A percentile compares a stretch with the other conserved stretches of the same genome.
These are phyloP conservation scores for Reutealis trisperma DNA, from an alignment of 345 rosid genomes.

Conservation along the genomic window DNA sequence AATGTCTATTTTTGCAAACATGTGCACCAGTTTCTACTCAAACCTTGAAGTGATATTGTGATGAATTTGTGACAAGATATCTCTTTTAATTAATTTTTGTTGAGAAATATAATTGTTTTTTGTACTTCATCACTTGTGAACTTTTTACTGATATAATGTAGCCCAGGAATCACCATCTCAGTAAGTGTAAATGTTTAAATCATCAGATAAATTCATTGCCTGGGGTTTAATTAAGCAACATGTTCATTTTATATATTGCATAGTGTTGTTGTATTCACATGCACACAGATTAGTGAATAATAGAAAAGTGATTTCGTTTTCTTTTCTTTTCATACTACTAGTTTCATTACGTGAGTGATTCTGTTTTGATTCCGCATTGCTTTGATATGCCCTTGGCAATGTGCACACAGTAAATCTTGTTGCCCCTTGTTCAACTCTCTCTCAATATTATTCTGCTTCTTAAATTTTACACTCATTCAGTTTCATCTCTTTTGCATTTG, in stretches of 20 bases:
- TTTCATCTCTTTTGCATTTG: background rate
- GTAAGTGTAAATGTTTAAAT: background rate
- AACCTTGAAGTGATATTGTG: background rate
- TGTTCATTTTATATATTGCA: too few relatives aligned
- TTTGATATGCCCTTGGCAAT: background rate
- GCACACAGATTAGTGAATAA: background rate
- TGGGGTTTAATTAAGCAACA: background rate
- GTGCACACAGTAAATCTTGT: background rate
- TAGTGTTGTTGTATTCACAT: background rate
- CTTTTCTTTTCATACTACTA: too few relatives aligned
- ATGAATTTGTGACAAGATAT: background rate
- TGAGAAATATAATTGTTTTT: too few relatives aligned
- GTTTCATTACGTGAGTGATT: background rate
- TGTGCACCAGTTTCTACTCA: background rate
- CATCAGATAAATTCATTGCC: background rate
- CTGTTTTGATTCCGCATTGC: background rate
- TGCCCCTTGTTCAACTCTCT: background rate
- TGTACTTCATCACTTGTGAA: background rate
- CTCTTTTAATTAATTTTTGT: background rate
- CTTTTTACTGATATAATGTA: background rate
- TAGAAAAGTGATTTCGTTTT: background rate
- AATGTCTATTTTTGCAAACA: background rate
- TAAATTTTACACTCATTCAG: background rate
- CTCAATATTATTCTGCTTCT: background rate
- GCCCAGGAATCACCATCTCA: background rate